A percentile compares a stretch with the other conserved stretches of the same genome.
Evolutionary conservation across 192 early-diverging fungal species (phyloP).

Genomic region (Backusella luteola): DNA sequence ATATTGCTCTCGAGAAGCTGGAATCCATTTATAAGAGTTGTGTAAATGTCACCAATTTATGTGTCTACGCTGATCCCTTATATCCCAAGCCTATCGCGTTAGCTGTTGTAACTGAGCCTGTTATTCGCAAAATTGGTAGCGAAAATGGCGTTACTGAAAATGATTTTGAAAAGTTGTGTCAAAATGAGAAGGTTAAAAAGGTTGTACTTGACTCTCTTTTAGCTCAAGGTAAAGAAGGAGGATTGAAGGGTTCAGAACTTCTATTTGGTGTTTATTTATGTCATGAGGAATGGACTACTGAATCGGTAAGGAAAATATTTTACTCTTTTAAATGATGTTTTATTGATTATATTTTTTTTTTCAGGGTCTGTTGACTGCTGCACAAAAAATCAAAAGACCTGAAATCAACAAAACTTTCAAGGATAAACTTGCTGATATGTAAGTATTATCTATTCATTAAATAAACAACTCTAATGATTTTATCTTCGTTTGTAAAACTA

Average conservation of each 20-base stretch:
- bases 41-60: conserved; percentile 70
- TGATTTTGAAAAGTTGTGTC: conserved; percentile 56
- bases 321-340: background rate
- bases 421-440: conserved; percentile 52
- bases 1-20: conserved; percentile 91
- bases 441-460: conserved; percentile 14
- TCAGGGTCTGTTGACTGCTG: conserved; percentile 76
- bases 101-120: conserved; percentile 63
- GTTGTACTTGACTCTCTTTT: conserved; percentile 45
- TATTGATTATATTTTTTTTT: background rate
- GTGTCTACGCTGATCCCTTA: conserved; percentile 71
- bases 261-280: conserved; percentile 63
- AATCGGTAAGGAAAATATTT: conserved; percentile 58
- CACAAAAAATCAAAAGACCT: conserved; percentile 85
- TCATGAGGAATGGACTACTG: conserved; percentile 85
- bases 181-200: conserved; percentile 51
- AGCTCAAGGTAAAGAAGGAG: conserved; percentile 57
- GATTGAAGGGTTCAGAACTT: conserved; percentile 72
- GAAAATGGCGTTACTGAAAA: conserved; percentile 40
- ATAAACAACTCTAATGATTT: background rate
- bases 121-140: conserved; percentile 46
- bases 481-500: background rate
- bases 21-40: conserved; percentile 85
- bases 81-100: conserved; percentile 72
- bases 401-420: conserved; percentile 69